Base-by-base conservation (phyloP, 306 rosid genomes). In the Rosa persica region DNA sequence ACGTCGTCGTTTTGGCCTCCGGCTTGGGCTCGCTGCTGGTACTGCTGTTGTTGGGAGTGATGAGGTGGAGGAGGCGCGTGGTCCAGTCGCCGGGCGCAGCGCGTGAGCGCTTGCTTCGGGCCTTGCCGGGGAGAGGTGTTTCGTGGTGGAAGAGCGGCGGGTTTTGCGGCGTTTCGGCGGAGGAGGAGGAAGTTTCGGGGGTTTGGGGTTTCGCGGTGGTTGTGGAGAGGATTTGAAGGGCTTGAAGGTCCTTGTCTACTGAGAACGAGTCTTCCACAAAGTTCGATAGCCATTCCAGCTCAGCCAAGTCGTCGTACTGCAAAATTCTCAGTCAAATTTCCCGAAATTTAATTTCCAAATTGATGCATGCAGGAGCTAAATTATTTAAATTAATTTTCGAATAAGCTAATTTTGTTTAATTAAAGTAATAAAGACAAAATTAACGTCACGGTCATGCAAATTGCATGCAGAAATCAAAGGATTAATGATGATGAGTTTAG, bases 31-130 rank as follows among this genome's bases (percentile, higher is more conserved):
- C 72, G 75, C 20, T 15, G 23, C 47, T 60, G 23, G 12, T n/a
- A 73, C 20, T 15, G 23, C 47, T 60, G 23, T 7, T n/a, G 4
- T 3, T 25, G 2, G 89, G 92, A 49, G 77, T 39, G 15, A 78
- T 66, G 8, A 93, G 88, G 86, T 91, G 93, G 22, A 91, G 93
- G 78, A 96, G 88, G 84, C 99, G 97, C 76, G 98, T 96, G 84
- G 99, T 89, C 98, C 98, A 93, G 73, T 96, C 96, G 11, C 98
- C 93, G 0, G 99, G 98, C 1, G 97, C 98, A 3, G 93, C 90
- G 78, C 99, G 97, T 60, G 96, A 89, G 2, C 99, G 97, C 85
- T 93, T 96, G 94, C 99, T 96, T 0, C 99, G 85, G 1, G 99
- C 98, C 40, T 96, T 96, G 16, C 97, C 97, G 0, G 98, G 98